Evolutionary conservation across 768 basidiomycete genomes (phyloP), one percentile per base, ranked within the genome.

Genomic region (Lactifluus hygrophoroides): DNA sequence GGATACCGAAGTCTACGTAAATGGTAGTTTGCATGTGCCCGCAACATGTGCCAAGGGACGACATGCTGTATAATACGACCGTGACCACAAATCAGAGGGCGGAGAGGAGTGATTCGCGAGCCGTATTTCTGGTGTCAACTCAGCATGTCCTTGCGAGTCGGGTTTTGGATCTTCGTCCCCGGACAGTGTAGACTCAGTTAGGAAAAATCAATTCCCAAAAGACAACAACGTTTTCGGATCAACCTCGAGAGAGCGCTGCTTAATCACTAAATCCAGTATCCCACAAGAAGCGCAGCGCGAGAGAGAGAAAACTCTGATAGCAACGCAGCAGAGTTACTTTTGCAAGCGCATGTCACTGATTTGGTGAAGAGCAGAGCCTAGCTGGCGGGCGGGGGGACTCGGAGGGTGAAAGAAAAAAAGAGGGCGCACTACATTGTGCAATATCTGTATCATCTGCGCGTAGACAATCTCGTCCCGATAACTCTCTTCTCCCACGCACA

Each of bases 1-100:
- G 47, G 46, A n/a, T 47, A 55, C 58, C 23, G 48, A 40, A 17
- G 47, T 11, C 27, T 51, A 60, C 58, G 42, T 56, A 50, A 60
- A 51, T 27, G 43, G 48, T 11, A 55, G 40, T 11, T 40, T 52
- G 34, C 47, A 47, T 49, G 58, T 48, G 19, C 51, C 25, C 40
- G n/a, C 40, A 5, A 4, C 32, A 32, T 32, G 32, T 32, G 40
- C 19, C 25, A 47, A 44, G 51, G 45, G 43, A 53, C 51, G 19
- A 42, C 16, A 40, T 23, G 14, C 4, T 42, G 40, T 10, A 19
- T n/a, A 32, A 32, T 32, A 10, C 3, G 7, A 42, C 40, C 10
- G 19, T 23, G 45, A 47, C 28, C 28, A 25, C 19, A 51, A 34
- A 38, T 30, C 50, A 42, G 32, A 32, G 46, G 23, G 42, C 13